Conservation (phyloP, 169 alveolate genomes). For the Toxoplasma gondii region DNA sequence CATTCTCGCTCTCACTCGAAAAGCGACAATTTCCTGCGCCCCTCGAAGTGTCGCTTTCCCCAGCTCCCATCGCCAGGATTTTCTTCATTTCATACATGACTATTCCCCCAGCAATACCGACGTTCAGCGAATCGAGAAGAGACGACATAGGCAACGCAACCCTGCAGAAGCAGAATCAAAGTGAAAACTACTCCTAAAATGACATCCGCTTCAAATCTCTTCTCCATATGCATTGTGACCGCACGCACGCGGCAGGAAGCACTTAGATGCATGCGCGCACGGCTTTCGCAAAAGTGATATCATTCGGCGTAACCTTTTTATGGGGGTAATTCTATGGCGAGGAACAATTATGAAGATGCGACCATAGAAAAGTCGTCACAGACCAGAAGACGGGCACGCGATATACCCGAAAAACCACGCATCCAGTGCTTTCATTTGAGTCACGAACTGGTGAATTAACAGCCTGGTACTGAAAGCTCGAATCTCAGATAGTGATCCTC, state of each 20-base stretch:
- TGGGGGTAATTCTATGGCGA: too few relatives aligned
- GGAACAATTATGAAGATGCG: too few relatives aligned
- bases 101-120: slow-evolving; percentile 56
- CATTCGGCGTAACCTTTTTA: neutral
- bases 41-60: too few relatives aligned
- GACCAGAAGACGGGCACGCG: too few relatives aligned
- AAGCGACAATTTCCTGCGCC: too few relatives aligned
- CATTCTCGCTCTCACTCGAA: too few relatives aligned
- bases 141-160: slow-evolving; percentile 42
- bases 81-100: slow-evolving; percentile 41
- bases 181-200: neutral
- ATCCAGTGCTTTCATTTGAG: too few relatives aligned
- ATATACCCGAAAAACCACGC: too few relatives aligned
- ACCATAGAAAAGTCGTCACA: too few relatives aligned
- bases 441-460: too few relatives aligned
- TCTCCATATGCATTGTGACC: neutral
- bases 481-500: too few relatives aligned
- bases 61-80: neutral
- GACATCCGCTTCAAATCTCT: neutral
- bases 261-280: neutral
- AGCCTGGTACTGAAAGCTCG: too few relatives aligned
- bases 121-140: slow-evolving; percentile 50
- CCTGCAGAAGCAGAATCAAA: slow-evolving; percentile 7
- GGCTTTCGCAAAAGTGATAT: neutral
- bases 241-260: neutral